A percentile compares a stretch with the other conserved stretches of the same genome.
These are phyloP conservation scores for Pseudozyma thailandica DNA, from an alignment of 1,284 basidiomycete species.

Conservation along the genomic window DNA sequence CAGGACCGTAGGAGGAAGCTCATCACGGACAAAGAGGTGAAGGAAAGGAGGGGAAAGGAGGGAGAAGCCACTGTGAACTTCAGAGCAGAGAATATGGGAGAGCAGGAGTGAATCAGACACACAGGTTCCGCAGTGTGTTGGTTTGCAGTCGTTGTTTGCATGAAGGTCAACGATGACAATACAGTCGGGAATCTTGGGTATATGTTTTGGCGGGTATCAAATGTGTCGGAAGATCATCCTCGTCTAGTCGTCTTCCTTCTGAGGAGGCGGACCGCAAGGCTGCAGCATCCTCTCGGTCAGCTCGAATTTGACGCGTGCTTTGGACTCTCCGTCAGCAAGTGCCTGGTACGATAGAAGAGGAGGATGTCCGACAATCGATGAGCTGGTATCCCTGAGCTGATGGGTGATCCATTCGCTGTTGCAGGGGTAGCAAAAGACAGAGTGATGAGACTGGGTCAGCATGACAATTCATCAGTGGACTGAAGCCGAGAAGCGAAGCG, in stretches of 20 bases:
- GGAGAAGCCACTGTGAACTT: too few species aligned
- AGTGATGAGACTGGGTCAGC: conserved; percentile 15
- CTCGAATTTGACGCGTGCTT: conserved; percentile 91
- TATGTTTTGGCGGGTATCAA: conserved; percentile 21
- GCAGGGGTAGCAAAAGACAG: conserved; percentile 1
- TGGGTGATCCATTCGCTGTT: conserved; percentile 94
- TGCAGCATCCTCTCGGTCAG: conserved; percentile 84
- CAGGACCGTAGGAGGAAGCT: conserved; percentile 40
- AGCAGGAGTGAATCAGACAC: not conserved
- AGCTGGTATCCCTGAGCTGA: conserved; percentile 92
- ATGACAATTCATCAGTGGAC: conserved; percentile 3
- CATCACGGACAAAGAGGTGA: conserved; percentile 12
- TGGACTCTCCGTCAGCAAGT: conserved; percentile 90
- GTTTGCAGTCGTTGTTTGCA: not conserved
- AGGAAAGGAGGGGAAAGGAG: not conserved
- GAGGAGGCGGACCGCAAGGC: conserved; percentile 94
- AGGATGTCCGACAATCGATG: conserved; percentile 91
- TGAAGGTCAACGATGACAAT: conserved; percentile 11
- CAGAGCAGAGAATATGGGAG: not conserved
- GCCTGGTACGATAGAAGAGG: conserved; percentile 85
- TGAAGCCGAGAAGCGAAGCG: conserved; percentile 9
- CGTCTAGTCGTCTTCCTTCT: conserved; percentile 81
- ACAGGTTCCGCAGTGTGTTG: not conserved
- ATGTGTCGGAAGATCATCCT: not conserved
- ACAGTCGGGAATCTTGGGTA: conserved; percentile 21